phyloP scores from a whole-genome alignment of 148 eudicot genomes.

The Rhododendron ferrugineum region DNA sequence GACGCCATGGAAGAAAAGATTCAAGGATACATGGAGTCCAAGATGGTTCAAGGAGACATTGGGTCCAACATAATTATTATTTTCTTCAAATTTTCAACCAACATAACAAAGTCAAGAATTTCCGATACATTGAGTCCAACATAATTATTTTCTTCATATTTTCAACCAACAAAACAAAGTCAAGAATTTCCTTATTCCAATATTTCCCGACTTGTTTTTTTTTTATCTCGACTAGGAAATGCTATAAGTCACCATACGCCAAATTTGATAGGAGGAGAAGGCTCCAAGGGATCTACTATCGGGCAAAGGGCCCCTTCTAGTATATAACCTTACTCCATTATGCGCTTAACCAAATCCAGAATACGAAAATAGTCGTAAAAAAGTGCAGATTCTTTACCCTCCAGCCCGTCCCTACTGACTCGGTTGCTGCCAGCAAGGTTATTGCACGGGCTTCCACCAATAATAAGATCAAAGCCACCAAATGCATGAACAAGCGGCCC shows the following conservation, averaged over 20 bases:
- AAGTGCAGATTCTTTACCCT: slow-evolving; percentile 72
- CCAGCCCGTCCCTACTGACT: slow-evolving; percentile 75
- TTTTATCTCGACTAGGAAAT: background rate
- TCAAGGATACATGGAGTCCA: too few species aligned
- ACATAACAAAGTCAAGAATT: background rate
- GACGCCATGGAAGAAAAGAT: too few species aligned
- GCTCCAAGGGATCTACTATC: background rate
- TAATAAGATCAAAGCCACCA: slow-evolving; percentile 70
- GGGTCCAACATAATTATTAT: background rate
- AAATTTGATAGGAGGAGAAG: background rate
- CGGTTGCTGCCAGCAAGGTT: slow-evolving; percentile 80
- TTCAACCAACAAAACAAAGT: background rate
- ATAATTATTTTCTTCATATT: background rate
- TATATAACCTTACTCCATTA: slow-evolving; percentile 25
- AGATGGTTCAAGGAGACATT: too few species aligned
- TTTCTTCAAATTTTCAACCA: background rate
- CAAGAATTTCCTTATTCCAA: background rate
- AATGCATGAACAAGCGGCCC: slow-evolving; percentile 33
- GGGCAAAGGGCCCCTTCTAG: background rate
- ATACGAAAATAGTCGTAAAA: slow-evolving; percentile 69
- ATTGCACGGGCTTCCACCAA: slow-evolving; percentile 94
- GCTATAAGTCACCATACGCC: background rate
- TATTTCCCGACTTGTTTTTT: too few species aligned
- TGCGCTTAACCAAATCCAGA: slow-evolving; percentile 45
- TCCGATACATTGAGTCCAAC: background rate